Conservation (phyloP, 1,284 basidiomycete species). For the Rhizopogon parksii region DNA sequence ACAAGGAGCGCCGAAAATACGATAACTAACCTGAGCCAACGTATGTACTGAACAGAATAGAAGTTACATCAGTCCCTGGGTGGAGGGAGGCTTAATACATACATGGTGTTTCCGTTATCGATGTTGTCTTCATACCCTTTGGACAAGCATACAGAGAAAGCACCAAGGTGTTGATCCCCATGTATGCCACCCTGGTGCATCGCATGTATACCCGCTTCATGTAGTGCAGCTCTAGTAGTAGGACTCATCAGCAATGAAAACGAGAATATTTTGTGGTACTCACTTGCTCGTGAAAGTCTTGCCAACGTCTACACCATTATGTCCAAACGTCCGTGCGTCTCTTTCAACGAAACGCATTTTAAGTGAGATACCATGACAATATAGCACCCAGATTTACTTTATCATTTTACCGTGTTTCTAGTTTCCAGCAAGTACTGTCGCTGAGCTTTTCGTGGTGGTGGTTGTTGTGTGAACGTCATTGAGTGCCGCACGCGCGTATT, state of each 20-base stretch:
- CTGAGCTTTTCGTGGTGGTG: no score
- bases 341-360: not conserved
- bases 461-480: no score
- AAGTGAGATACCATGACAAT: not conserved
- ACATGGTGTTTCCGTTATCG: constrained; percentile 36
- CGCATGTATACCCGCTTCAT: constrained; percentile 16
- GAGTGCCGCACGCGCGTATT: no score
- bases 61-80: not conserved
- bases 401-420: not conserved
- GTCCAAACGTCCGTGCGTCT: constrained; percentile 13
- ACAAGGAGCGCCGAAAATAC: not conserved
- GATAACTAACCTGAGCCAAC: constrained; percentile 29
- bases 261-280: not conserved
- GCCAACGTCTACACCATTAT: constrained; percentile 5
- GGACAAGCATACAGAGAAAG: constrained; percentile 36
- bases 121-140: constrained; percentile 36
- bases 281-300: constrained; percentile 16
- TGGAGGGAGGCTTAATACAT: constrained; percentile 8
- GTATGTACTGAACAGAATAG: constrained; percentile 28
- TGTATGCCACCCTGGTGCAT: constrained; percentile 20
- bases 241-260: not conserved
- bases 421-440: no score
- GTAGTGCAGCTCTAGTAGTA: constrained; percentile 9
- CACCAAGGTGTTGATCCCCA: constrained; percentile 24
- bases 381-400: not conserved